A percentile compares a stretch with the other conserved stretches of the same genome.
Evolutionary conservation across 176 grass and related monocot species (phyloP).

Genomic region (Rhynchospora tenuis): DNA sequence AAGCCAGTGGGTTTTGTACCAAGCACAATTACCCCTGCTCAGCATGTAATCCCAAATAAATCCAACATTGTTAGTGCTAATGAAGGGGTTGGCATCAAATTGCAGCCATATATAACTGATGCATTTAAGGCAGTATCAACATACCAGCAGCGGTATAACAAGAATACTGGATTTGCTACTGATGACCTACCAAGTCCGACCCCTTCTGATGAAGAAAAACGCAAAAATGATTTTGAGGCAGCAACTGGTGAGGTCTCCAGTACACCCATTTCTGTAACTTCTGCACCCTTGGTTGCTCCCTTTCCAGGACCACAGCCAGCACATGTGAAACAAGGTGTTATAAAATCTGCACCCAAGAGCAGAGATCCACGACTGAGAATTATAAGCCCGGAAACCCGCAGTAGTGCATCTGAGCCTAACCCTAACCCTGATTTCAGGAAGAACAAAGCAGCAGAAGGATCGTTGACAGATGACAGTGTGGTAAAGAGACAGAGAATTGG

Average conservation of each 20-base stretch:
- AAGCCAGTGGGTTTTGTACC: slow-evolving; percentile 54
- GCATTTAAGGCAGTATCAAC: slow-evolving; percentile 82
- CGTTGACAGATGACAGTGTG: slow-evolving; percentile 31
- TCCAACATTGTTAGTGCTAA: slow-evolving; percentile 21
- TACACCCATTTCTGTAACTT: slow-evolving; percentile 33
- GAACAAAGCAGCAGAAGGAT: slow-evolving; percentile 46
- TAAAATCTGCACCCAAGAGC: slow-evolving; percentile 50
- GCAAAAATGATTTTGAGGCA: slow-evolving; percentile 32
- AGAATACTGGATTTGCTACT: slow-evolving; percentile 45
- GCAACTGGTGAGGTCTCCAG: slow-evolving; percentile 56
- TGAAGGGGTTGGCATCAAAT: slow-evolving; percentile 5
- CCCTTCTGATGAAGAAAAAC: slow-evolving; percentile 60
- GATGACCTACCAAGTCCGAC: slow-evolving; percentile 89
- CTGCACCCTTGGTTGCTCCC: slow-evolving; percentile 20
- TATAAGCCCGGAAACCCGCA: slow-evolving; percentile 44
- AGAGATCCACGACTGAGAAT: slow-evolving; percentile 86
- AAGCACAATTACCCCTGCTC: slow-evolving; percentile 28
- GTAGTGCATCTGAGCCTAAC: slow-evolving; percentile 29
- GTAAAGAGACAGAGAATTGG: slow-evolving; percentile 50
- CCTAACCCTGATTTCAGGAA: slow-evolving; percentile 33
- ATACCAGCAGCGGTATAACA: slow-evolving; percentile 76
- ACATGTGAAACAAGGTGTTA: slow-evolving; percentile 1
- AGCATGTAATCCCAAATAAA: slow-evolving; percentile 33
- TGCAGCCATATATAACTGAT: slow-evolving; percentile 57
- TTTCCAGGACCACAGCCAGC: slow-evolving; percentile 33